These are phyloP conservation scores for Colletotrichum caudatum DNA, from an alignment of 2,329 filamentous ascomycete genomes.

Conservation along the genomic window DNA sequence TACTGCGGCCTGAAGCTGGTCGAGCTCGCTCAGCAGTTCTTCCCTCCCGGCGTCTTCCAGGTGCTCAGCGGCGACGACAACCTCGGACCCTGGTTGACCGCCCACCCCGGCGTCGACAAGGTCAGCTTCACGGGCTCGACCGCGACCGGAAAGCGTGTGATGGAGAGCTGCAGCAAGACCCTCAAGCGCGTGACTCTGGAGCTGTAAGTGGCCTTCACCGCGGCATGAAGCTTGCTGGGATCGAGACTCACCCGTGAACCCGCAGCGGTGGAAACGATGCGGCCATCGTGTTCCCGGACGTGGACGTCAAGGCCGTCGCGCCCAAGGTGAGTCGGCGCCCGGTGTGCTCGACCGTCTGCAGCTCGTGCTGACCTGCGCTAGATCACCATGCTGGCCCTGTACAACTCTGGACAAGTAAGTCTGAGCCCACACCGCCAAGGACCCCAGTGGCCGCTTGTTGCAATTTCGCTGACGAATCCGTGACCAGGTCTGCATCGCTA, in stretches of 20 bases:
- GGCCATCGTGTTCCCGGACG: slow-evolving; percentile 69
- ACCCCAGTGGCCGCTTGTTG: slow-evolving; percentile 25
- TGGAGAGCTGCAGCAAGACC: slow-evolving; percentile 66
- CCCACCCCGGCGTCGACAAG: slow-evolving; percentile 71
- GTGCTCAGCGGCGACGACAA: slow-evolving; percentile 70
- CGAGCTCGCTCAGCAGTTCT: slow-evolving; percentile 68
- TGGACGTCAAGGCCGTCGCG: slow-evolving; percentile 58
- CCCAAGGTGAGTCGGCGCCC: slow-evolving; percentile 52
- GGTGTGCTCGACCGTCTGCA: neutral
- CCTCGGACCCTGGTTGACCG: slow-evolving; percentile 69
- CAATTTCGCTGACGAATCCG: neutral
- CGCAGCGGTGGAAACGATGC: slow-evolving; percentile 68
- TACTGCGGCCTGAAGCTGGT: slow-evolving; percentile 69
- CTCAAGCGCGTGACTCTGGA: slow-evolving; percentile 73
- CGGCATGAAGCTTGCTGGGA: neutral
- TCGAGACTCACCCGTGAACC: slow-evolving; percentile 15
- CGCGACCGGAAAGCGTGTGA: slow-evolving; percentile 70
- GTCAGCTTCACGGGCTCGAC: slow-evolving; percentile 74
- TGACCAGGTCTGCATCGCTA: slow-evolving; percentile 62
- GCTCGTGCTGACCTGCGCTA: slow-evolving; percentile 19
- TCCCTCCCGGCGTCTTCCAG: slow-evolving; percentile 74
- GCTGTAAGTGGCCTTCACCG: slow-evolving; percentile 50
- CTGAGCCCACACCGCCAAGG: neutral
- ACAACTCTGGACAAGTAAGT: slow-evolving; percentile 63
- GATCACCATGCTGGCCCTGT: slow-evolving; percentile 64